Conservation (phyloP, 441 rosid species). For the Biscutella laevigata region DNA sequence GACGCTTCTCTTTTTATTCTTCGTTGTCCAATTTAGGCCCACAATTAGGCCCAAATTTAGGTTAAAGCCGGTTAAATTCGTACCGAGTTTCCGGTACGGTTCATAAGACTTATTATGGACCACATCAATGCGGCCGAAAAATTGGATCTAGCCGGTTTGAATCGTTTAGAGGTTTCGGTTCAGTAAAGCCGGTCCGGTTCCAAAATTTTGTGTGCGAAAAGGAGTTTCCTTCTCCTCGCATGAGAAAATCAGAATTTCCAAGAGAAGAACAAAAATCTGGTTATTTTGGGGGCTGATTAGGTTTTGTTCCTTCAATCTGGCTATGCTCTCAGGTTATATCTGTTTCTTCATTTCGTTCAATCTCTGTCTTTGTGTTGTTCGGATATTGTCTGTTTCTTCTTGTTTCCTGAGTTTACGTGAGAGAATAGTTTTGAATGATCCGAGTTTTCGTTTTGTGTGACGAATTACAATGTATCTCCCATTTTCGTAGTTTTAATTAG, state of each 20-base stretch:
- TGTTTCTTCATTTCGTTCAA: neutral
- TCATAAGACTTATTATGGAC: too few species aligned
- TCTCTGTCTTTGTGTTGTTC: neutral
- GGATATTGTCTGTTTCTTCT: neutral
- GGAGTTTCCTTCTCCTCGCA: constrained; percentile 6
- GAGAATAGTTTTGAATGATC: constrained; percentile 16
- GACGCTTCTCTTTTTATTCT: neutral
- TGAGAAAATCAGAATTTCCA: constrained; percentile 17
- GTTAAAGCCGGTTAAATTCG: neutral
- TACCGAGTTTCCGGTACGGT: neutral
- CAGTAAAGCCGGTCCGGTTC: constrained; percentile 2
- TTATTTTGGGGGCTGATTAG: constrained; percentile 15
- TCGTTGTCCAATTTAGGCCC: constrained; percentile 1
- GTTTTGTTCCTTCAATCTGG: constrained; percentile 18
- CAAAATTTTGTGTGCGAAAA: constrained; percentile 3
- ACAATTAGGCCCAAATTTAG: constrained; percentile 14
- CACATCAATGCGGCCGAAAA: too few species aligned
- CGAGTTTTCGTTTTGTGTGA: neutral
- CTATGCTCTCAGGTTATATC: constrained; percentile 24
- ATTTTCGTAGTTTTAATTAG: neutral
- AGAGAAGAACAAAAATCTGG: neutral
- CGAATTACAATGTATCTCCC: constrained; percentile 7
- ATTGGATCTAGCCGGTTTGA: neutral
- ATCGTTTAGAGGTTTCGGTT: neutral
- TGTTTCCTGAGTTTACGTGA: neutral